phyloP scores from a whole-genome alignment of 768 basidiomycete genomes.

The Boletus fagicola region DNA sequence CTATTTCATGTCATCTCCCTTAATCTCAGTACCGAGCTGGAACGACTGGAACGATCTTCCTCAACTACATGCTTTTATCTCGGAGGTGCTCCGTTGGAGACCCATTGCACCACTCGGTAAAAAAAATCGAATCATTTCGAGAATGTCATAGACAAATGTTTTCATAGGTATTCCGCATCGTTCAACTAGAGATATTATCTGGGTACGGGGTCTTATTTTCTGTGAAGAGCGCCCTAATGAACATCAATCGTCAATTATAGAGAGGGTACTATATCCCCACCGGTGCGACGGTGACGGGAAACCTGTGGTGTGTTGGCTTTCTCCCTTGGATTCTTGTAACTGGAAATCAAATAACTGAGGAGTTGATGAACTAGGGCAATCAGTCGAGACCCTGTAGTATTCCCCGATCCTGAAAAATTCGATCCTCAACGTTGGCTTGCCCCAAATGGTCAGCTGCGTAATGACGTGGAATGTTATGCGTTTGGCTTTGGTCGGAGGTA shows the following conservation, averaged over 20 bases:
- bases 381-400: slow-evolving; percentile 45
- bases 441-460: too few species aligned
- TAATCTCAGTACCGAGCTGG: slow-evolving; percentile 35
- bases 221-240: slow-evolving; percentile 30
- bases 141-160: too few species aligned
- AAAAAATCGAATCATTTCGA: too few species aligned
- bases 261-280: slow-evolving; percentile 25
- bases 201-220: slow-evolving; percentile 35
- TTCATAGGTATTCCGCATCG: slow-evolving; percentile 52
- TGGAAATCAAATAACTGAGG: not conserved
- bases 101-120: slow-evolving; percentile 32
- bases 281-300: slow-evolving; percentile 20
- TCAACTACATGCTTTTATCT: slow-evolving; percentile 38
- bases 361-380: slow-evolving; percentile 39
- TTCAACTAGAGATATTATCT: slow-evolving; percentile 61
- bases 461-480: too few species aligned
- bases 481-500: too few species aligned
- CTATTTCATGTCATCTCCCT: not conserved
- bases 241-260: not conserved
- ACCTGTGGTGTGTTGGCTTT: slow-evolving; percentile 15
- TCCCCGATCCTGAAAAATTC: slow-evolving; percentile 40
- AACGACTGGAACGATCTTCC: slow-evolving; percentile 34
- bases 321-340: not conserved
- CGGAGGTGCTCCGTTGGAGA: slow-evolving; percentile 39
- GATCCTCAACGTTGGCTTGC: slow-evolving; percentile 33